Percentiles rank a stretch among this genome's conserved stretches.
These are phyloP conservation scores for Cryptosporidium ubiquitum DNA, from an alignment of 169 alveolate species.

Conservation along the genomic window DNA sequence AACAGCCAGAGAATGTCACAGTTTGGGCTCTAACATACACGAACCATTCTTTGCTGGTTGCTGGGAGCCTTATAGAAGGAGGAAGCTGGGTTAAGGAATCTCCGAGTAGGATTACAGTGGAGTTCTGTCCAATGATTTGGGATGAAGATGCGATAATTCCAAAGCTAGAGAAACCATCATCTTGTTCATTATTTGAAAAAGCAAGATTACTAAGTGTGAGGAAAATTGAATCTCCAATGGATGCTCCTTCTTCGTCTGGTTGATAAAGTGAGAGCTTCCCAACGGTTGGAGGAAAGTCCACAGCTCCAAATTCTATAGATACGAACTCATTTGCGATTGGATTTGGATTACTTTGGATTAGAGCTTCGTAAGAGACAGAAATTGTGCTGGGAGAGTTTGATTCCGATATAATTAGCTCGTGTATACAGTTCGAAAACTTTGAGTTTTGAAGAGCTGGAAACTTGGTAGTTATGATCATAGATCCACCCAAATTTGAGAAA, in stretches of 20 bases:
- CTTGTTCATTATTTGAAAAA: conserved; percentile 52
- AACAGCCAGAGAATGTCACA: conserved; percentile 61
- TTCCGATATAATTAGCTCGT: conserved; percentile 50
- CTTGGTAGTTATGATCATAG: conserved; percentile 14
- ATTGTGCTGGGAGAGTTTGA: not conserved
- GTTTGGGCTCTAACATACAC: conserved; percentile 61
- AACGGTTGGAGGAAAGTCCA: conserved; percentile 57
- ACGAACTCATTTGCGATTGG: not conserved
- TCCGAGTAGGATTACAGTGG: conserved; percentile 50
- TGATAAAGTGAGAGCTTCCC: conserved; percentile 33
- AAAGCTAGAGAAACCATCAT: conserved; percentile 59
- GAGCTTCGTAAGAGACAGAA: conserved; percentile 26
- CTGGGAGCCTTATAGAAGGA: conserved; percentile 58
- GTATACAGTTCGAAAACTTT: conserved; percentile 52
- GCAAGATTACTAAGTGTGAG: conserved; percentile 17
- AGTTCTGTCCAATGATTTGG: conserved; percentile 31
- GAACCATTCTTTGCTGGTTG: conserved; percentile 58
- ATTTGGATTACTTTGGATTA: conserved; percentile 35
- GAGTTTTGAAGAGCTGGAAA: conserved; percentile 44
- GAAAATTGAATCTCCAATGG: conserved; percentile 63
- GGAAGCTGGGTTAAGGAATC: conserved; percentile 61
- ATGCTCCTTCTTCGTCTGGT: conserved; percentile 49
- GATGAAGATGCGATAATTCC: conserved; percentile 64
- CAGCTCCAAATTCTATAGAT: conserved; percentile 63
- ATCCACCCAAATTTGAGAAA: not conserved